Percentiles rank a stretch among this genome's conserved stretches.
Evolutionary conservation across 2,329 filamentous ascomycete genomes (phyloP).

Genomic region (Furcasterigmium furcatum): DNA sequence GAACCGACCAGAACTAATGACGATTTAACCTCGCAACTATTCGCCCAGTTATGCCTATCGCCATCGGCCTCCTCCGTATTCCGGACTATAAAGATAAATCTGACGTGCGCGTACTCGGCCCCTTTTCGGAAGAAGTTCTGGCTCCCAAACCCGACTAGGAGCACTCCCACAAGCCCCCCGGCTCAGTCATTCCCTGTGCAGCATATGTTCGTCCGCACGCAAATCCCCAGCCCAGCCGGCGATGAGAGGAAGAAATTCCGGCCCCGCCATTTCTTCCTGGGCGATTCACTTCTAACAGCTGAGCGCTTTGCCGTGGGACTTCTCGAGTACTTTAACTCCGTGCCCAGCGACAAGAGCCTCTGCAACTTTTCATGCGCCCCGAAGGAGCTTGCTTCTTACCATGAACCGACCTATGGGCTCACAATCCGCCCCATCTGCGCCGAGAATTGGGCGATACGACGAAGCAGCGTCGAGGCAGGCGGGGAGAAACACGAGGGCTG

Average conservation of each 20-base stretch:
- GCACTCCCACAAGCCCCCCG: background rate
- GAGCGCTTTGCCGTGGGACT: constrained; percentile 1
- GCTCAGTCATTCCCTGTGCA: constrained; percentile 1
- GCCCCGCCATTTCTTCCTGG: constrained; percentile 5
- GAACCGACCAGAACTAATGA: background rate
- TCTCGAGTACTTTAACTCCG: background rate
- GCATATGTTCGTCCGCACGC: constrained; percentile 7
- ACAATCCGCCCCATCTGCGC: background rate
- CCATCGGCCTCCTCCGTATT: background rate
- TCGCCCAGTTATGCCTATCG: constrained; percentile 1
- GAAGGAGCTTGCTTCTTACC: no score
- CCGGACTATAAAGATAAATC: background rate
- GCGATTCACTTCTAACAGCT: constrained; percentile 2
- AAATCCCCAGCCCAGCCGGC: background rate
- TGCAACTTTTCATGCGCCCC: no score
- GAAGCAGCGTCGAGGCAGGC: background rate
- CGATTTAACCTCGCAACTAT: background rate
- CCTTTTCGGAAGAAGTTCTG: background rate
- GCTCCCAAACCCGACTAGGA: background rate
- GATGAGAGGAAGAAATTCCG: background rate
- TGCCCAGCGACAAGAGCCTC: background rate
- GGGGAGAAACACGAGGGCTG: background rate
- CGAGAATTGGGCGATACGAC: background rate
- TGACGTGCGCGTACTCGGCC: constrained; percentile 6
- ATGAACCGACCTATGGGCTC: background rate